Percentiles rank a stretch among this genome's conserved stretches.
Evolutionary conservation across 2,329 filamentous ascomycete genomes (phyloP).

Genomic region (Epichloe scottii): DNA sequence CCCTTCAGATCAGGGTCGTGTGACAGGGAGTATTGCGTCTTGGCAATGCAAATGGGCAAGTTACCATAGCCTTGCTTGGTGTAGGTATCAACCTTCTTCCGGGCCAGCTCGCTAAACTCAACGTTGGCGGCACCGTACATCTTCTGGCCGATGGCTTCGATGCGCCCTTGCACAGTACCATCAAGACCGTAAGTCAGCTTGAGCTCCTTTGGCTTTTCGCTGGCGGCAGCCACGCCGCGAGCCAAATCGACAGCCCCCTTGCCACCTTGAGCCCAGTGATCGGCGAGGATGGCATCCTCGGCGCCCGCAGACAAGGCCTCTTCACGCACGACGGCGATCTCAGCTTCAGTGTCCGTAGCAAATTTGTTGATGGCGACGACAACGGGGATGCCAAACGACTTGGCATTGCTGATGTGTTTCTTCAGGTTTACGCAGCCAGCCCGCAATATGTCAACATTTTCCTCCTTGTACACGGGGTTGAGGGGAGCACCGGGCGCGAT

Average conservation of each 20-base stretch:
- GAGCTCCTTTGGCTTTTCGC: slow-evolving; percentile 75
- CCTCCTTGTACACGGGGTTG: slow-evolving; percentile 78
- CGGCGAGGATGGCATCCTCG: slow-evolving; percentile 83
- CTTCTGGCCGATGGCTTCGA: slow-evolving; percentile 76
- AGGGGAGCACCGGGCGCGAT: slow-evolving; percentile 79
- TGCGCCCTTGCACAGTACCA: slow-evolving; percentile 72
- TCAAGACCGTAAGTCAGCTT: slow-evolving; percentile 75
- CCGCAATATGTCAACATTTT: slow-evolving; percentile 85
- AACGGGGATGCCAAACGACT: slow-evolving; percentile 79
- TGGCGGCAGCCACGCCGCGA: slow-evolving; percentile 71
- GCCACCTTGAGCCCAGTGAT: slow-evolving; percentile 95
- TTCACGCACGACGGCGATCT: slow-evolving; percentile 78
- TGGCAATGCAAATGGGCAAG: slow-evolving; percentile 90
- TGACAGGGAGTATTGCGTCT: slow-evolving; percentile 94
- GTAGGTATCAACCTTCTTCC: slow-evolving; percentile 94
- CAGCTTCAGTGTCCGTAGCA: slow-evolving; percentile 82
- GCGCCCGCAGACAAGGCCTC: slow-evolving; percentile 86
- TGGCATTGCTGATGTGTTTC: slow-evolving; percentile 91
- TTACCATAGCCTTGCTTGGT: slow-evolving; percentile 84
- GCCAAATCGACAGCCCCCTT: slow-evolving; percentile 82
- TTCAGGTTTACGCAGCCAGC: slow-evolving; percentile 85
- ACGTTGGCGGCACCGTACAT: slow-evolving; percentile 92
- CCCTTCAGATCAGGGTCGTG: slow-evolving; percentile 92
- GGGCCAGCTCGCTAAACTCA: slow-evolving; percentile 85
- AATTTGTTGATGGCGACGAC: slow-evolving; percentile 98